phyloP scores from a whole-genome alignment of 805 yeast species.

The Lipomyces sp. region DNA sequence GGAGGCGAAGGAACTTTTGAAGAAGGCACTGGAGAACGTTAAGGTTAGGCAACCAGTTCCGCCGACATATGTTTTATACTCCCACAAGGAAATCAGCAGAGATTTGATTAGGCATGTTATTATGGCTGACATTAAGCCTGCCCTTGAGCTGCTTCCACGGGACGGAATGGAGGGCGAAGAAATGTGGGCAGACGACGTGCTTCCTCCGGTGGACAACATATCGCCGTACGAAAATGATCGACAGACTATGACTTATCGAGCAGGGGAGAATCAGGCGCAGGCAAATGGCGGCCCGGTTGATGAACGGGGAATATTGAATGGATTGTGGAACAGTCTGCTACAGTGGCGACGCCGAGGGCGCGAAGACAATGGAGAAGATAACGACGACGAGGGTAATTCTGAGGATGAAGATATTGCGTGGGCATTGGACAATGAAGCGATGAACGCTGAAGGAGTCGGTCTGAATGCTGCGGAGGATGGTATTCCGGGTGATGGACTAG shows the following conservation, averaged over 20 bases:
- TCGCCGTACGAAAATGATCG: slow-evolving; percentile 26
- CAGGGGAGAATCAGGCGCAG: no score
- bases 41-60: slow-evolving; percentile 7
- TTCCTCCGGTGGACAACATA: slow-evolving; percentile 31
- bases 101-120: slow-evolving; percentile 32
- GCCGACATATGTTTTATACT: slow-evolving; percentile 6
- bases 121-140: slow-evolving; percentile 31
- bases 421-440: slow-evolving; percentile 8
- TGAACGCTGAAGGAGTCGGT: not conserved
- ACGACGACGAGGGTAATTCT: slow-evolving; percentile 4
- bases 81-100: slow-evolving; percentile 16
- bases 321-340: slow-evolving; percentile 18
- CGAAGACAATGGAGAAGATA: not conserved
- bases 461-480: not conserved
- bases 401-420: slow-evolving; percentile 10
- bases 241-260: no score
- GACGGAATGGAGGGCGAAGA: slow-evolving; percentile 22
- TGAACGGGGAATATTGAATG: slow-evolving; percentile 12
- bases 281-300: slow-evolving; percentile 8
- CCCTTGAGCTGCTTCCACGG: slow-evolving; percentile 26
- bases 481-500: not conserved
- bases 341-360: slow-evolving; percentile 16
- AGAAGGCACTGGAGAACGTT: slow-evolving; percentile 3
- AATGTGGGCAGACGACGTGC: slow-evolving; percentile 31
- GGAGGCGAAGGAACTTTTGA: slow-evolving; percentile 21